Base-by-base conservation (phyloP, 2,329 filamentous ascomycete species). In the Claviceps maximensis region DNA sequence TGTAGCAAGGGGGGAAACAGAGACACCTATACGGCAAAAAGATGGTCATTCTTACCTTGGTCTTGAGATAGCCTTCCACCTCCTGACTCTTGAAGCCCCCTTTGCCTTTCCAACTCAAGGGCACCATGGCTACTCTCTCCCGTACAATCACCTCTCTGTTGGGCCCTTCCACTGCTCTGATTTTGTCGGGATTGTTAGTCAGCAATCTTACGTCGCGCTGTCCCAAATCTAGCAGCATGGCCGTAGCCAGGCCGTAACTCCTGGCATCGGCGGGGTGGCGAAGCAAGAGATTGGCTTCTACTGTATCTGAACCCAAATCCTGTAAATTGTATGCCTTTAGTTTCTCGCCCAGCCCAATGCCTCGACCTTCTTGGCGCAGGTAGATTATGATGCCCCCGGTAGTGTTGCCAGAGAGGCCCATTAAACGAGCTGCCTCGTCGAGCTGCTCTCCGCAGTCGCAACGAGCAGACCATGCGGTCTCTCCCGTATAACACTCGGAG, bases 381-480 rank as follows among this genome's bases (percentile, higher is more conserved):
- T 98, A 98, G 60, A 98, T 84, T 59, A 98, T 95, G 52, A 95
- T 89, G 36, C 93, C 93, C 17, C 90, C 90, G 2, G 74, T 78
- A 51, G 74, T 65, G 60, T 75, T 74, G 56, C 71, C 66, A 10
- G 82, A 83, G 29, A 89, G 73, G 17, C 86, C 85, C 93, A 98
- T 98, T 2, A 98, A 73, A 27, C 93, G 80, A 1, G 91, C 93
- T 1, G 93, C 93, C 72, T 98, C 93, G 67, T 98, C 93, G 2
- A 98, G 78, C 67, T 98, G 93, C 71, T 98, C 93, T 53, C 93
- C 93, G 67, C 93, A 98, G 71, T 98, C 93, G 71, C 93, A 98
- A 29, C 93, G 83, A 38, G 93, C 91, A 8, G 90, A 96, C 93
- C 93, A 97, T 1, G 94, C 93, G 1, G 93, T 98, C 74, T 98